A percentile compares a stretch with the other conserved stretches of the same genome.
These are phyloP conservation scores for Phytophthora melonis DNA, from an alignment of 352 stramenopile genomes.

Conservation along the genomic window DNA sequence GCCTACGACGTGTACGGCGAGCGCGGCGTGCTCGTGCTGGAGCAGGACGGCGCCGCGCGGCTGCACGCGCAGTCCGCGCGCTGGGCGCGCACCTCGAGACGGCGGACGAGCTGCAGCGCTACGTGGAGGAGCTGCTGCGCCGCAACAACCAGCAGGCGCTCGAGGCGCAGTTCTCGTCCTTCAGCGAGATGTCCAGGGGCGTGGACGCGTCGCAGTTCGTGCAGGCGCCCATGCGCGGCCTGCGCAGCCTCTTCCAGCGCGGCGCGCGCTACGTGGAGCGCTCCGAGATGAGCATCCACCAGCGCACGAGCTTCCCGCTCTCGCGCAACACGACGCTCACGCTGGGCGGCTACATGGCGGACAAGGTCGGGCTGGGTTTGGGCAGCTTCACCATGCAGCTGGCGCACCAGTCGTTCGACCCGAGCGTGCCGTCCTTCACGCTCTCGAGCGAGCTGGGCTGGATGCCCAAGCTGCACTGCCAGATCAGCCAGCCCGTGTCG, in stretches of 20 bases:
- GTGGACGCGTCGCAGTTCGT: slow-evolving; percentile 86
- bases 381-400: slow-evolving; percentile 75
- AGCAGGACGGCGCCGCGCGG: slow-evolving; percentile 56
- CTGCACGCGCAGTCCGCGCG: too few relatives aligned
- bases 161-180: slow-evolving; percentile 79
- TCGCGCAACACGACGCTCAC: slow-evolving; percentile 66
- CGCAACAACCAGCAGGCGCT: slow-evolving; percentile 76
- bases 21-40: slow-evolving; percentile 67
- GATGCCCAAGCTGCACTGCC: slow-evolving; percentile 79
- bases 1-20: slow-evolving; percentile 87
- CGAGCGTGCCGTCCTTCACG: slow-evolving; percentile 64
- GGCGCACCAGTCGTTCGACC: slow-evolving; percentile 74
- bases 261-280: slow-evolving; percentile 60
- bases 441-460: slow-evolving; percentile 78
- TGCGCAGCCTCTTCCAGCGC: slow-evolving; percentile 58
- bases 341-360: slow-evolving; percentile 85
- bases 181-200: slow-evolving; percentile 83
- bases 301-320: slow-evolving; percentile 75
- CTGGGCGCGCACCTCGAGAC: slow-evolving; percentile 60
- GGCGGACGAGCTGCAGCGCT: slow-evolving; percentile 57
- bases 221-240: slow-evolving; percentile 61
- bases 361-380: slow-evolving; percentile 79
- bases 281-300: slow-evolving; percentile 86
- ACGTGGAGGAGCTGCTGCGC: slow-evolving; percentile 66
- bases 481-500: slow-evolving; percentile 81